Percentiles rank a stretch among this genome's conserved stretches.
phyloP scores from a whole-genome alignment of 108 stramenopile species.

The Skeletonema marinoi region DNA sequence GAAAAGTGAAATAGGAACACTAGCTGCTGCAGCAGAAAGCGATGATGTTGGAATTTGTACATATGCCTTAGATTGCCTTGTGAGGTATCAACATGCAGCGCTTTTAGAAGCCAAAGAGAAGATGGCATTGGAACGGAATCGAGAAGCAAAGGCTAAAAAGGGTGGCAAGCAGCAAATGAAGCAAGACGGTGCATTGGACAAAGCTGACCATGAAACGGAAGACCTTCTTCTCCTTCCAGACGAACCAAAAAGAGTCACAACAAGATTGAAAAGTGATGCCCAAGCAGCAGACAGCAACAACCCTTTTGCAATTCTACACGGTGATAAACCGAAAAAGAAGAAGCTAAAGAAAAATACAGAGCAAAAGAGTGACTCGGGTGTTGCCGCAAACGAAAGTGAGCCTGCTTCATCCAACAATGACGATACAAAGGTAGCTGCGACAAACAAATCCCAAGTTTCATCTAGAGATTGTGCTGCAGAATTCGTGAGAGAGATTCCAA shows the following conservation, averaged over 20 bases:
- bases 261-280: not conserved
- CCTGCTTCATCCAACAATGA: not conserved
- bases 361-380: not conserved
- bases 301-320: constrained; percentile 37
- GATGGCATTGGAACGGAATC: not conserved
- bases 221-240: not conserved
- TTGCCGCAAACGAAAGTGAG: not conserved
- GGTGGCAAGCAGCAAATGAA: constrained; percentile 1
- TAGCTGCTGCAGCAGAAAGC: not conserved
- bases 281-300: constrained; percentile 4
- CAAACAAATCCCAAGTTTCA: not conserved
- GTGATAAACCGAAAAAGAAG: constrained; percentile 28
- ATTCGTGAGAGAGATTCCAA: constrained; percentile 53
- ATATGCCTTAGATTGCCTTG: constrained; percentile 18
- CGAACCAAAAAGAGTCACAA: not conserved
- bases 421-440: not conserved
- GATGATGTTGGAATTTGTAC: constrained; percentile 33
- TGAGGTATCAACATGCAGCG: constrained; percentile 31
- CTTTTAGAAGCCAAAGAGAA: constrained; percentile 27
- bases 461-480: constrained; percentile 53
- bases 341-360: constrained; percentile 20
- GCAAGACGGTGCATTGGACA: not conserved
- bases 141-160: constrained; percentile 15
- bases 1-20: constrained; percentile 22
- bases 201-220: constrained; percentile 26